Evolutionary conservation across 2,329 filamentous ascomycete species (phyloP), one percentile per base, ranked within the genome.

Genomic region (Monilinia fructicola): DNA sequence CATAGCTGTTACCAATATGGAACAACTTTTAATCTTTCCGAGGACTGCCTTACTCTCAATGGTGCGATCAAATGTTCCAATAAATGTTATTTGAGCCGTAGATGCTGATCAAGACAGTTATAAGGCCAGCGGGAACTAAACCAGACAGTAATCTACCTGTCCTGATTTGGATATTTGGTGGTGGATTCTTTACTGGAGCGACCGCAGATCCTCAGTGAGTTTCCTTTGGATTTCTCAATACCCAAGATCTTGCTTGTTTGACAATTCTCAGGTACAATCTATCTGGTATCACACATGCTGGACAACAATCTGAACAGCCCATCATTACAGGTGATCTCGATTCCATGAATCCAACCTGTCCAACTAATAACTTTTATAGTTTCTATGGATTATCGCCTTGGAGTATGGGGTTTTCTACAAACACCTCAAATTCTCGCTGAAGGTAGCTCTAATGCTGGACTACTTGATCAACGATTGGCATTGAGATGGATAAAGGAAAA

Each of bases 381-480:
- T 54, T 84, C 81, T 73, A 82, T 87, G 73, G 84, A 84, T 76
- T 86, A 90, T 75, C 82, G 89, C 4, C 81, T 90, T 46, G 85
- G 86, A 2, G 83, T 85, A 2, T 79, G 91, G 73, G 90, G 90
- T 0, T 92, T 93, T 76, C 76, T 91, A 54, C 82, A 84, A 35
- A 86, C 84, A 86, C 77, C 77, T 10, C 71, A 84, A 66, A 79
- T 85, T 16, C 78, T 81, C 1, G 77, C 77, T 12, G 71, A 84
- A 67, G 72, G 84, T 46, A 78, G 86, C 62, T 91, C 91, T 68
- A 92, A 91, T 69, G 78, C 88, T 14, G 89, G 89, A 1, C 76
- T 90, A 54, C 79, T 81, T 69, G 87, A 90, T 72, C 86, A 89
- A 76, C 80, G 83, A 68, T 73, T 82, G 28, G 80, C 85, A 14